phyloP scores from a whole-genome alignment of 805 yeast species.

The Lipomyces mesembrius region DNA sequence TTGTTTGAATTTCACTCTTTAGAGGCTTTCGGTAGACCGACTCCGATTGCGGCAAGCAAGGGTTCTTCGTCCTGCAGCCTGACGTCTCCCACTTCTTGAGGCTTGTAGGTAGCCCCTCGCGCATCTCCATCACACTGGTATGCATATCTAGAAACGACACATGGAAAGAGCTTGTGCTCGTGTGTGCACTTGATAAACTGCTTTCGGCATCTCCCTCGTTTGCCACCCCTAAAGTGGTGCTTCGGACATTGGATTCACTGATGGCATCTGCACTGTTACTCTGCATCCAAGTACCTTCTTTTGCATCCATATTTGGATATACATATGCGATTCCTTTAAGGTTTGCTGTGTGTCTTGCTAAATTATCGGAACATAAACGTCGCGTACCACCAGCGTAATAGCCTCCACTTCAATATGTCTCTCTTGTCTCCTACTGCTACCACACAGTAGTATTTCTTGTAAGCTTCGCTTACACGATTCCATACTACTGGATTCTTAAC shows the following conservation, averaged over 20 bases:
- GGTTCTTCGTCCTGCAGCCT: not conserved
- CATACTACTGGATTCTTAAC: not conserved
- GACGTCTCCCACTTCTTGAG: not conserved
- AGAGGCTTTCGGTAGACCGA: too few relatives aligned
- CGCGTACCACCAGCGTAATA: not conserved
- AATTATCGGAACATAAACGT: not conserved
- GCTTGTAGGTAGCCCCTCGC: slow-evolving; percentile 3
- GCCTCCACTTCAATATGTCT: not conserved
- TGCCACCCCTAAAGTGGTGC: not conserved
- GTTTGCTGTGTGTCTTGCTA: not conserved
- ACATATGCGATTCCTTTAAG: not conserved
- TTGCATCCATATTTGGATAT: not conserved
- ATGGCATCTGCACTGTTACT: not conserved
- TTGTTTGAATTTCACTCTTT: not conserved
- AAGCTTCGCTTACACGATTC: not conserved
- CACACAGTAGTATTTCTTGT: not conserved
- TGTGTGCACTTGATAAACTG: not conserved
- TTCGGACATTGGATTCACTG: not conserved
- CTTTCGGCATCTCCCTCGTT: not conserved
- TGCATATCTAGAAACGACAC: not conserved
- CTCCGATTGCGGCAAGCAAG: not conserved
- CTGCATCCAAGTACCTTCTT: not conserved
- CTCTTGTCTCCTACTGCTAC: not conserved
- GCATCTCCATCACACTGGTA: not conserved
- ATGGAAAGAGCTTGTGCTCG: not conserved